Evolutionary conservation across 164 flowering plant genomes (phyloP).

Genomic region (Euptelea pleiosperma): DNA sequence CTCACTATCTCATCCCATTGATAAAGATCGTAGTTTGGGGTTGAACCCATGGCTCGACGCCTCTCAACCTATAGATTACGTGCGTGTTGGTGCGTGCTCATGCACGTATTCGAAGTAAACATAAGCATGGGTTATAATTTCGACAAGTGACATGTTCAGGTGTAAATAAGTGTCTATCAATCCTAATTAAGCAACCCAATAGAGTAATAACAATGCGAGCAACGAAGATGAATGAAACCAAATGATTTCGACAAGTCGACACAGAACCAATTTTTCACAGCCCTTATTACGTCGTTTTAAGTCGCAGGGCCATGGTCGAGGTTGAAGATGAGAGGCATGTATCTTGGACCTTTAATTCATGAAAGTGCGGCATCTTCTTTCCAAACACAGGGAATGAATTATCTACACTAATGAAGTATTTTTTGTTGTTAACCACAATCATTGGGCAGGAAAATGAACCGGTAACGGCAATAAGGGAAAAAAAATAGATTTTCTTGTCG

Average conservation of each 20-base stretch:
- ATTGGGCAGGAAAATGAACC: background rate
- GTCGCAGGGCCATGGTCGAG: background rate
- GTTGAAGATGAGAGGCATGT: background rate
- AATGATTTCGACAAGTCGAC: slow-evolving; percentile 7
- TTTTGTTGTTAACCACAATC: background rate
- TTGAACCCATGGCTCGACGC: no score
- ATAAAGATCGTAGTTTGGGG: no score
- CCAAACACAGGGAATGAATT: background rate
- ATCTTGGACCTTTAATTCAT: background rate
- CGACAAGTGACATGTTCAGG: background rate
- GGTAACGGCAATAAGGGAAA: no score
- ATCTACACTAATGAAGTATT: background rate
- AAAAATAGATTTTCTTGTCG: no score
- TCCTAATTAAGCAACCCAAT: background rate
- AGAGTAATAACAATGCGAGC: slow-evolving; percentile 5
- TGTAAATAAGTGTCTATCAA: background rate
- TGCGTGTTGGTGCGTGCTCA: no score
- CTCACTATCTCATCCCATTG: background rate
- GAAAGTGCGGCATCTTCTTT: background rate
- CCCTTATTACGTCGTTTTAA: no score
- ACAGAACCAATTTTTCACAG: no score
- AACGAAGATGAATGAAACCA: slow-evolving; percentile 1
- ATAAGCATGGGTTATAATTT: background rate
- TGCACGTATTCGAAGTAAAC: background rate
- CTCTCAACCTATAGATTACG: background rate